Evolutionary conservation across 257 asterid species (phyloP).

Genomic region (Plantago ovata): DNA sequence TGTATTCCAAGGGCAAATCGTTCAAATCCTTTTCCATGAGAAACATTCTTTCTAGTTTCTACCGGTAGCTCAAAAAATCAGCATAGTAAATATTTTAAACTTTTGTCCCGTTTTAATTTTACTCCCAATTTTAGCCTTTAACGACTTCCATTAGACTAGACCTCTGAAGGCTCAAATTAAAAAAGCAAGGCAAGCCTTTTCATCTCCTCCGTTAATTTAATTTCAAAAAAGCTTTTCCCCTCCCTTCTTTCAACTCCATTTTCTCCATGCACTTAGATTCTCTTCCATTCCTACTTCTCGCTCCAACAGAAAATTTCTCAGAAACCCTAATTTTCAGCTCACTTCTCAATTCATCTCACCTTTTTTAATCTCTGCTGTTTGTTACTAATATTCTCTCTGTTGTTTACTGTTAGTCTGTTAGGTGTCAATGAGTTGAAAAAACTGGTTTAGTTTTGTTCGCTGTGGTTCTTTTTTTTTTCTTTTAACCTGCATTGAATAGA

Average conservation of each 20-base stretch:
- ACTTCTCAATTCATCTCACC: background rate
- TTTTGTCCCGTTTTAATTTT: too few species aligned
- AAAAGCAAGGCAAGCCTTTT: background rate
- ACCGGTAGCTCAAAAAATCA: too few species aligned
- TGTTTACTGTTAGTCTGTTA: conserved; percentile 6
- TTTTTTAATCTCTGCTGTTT: conserved; percentile 2
- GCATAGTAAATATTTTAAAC: too few species aligned
- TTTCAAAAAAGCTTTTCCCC: conserved; percentile 31
- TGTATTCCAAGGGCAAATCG: too few species aligned
- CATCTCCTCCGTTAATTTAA: background rate
- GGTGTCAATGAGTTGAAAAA: conserved; percentile 19
- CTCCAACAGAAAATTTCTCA: conserved; percentile 2
- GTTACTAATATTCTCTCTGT: background rate
- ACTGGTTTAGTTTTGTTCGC: background rate
- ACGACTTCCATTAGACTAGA: background rate
- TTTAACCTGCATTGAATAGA: conserved; percentile 32
- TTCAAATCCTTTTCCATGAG: too few species aligned
- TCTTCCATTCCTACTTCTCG: conserved; percentile 21
- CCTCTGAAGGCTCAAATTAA: background rate
- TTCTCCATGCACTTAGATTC: conserved; percentile 20
- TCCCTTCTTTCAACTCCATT: conserved; percentile 30
- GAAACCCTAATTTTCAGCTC: conserved; percentile 32
- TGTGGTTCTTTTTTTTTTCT: conserved; percentile 16
- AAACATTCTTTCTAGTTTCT: too few species aligned
- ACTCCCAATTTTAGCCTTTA: too few species aligned